Base-by-base conservation (phyloP, 495 filamentous ascomycete species). In the Cenococcum geophilum region DNA sequence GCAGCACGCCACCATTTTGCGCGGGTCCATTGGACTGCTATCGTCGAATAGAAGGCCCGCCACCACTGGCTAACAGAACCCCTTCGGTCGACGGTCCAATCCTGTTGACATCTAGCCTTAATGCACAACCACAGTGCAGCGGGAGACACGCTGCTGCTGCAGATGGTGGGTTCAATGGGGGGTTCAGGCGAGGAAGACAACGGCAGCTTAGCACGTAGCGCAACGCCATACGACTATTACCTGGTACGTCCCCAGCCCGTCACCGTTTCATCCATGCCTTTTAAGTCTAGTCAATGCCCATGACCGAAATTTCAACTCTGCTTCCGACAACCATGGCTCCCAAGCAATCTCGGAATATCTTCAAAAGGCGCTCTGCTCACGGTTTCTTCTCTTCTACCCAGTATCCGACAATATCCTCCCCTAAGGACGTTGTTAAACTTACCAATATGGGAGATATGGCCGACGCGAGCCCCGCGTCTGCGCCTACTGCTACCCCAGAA, bases 311-410 rank as follows among this genome's bases (percentile, higher is more conserved):
- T 1, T 52, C 49, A 32, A 23, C 56, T 20, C 37, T 37, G 16
- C 50, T 45, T 52, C 42, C 56, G 36, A 11, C 60, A 49, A 47
- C 51, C 64, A 67, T 61, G 65, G 21, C 49, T 52, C 21, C 49
- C 22, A 18, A 16, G 49, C 49, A 52, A 25, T 23, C 18, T 10
- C 21, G 25, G 18, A 52, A 23, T 27, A 23, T 52, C 49, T 61
- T 68, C 50, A 65, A 65, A 62, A 65, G 62, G 43, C 66, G 62
- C 11, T 68, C 66, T 1, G 55, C 58, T 65, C 62, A 62, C 45
- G 55, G 58, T 25, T 35, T 62, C 35, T 63, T 65, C 51, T 62
- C 59, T 48, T 64, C 61, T 61, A 51, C 61, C 16, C 65, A 68
- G 61, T 23, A 49, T 62, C 62, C 66, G 18, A 37, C 36, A 0